Conservation (phyloP, 768 basidiomycete genomes). For the Tricholomella constricta region DNA sequence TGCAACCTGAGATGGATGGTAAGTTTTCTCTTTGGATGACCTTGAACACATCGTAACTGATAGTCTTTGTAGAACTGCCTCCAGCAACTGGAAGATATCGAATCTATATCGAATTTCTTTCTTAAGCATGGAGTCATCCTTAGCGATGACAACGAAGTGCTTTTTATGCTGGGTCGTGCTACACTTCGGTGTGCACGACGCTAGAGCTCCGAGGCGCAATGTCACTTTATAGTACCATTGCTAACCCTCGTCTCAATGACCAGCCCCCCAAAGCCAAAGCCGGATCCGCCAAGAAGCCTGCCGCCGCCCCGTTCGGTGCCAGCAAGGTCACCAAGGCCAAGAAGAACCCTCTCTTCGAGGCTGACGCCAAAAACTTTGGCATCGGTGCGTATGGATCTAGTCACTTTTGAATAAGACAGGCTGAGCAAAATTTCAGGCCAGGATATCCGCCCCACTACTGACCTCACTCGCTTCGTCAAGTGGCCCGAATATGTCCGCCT, state of each 20-base stretch:
- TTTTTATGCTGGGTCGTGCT: constrained; percentile 38
- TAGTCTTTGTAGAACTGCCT: constrained; percentile 21
- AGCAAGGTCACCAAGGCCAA: constrained; percentile 71
- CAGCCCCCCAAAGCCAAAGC: constrained; percentile 80
- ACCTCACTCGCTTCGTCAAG: constrained; percentile 97
- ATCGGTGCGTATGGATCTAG: constrained; percentile 64
- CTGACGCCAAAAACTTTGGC: constrained; percentile 89
- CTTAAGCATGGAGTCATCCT: constrained; percentile 38
- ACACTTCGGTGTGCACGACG: constrained; percentile 33
- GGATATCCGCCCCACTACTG: constrained; percentile 86
- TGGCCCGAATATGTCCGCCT: constrained; percentile 99
- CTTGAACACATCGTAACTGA: constrained; percentile 11
- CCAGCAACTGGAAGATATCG: constrained; percentile 19
- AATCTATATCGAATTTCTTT: constrained; percentile 17
- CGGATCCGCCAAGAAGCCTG: constrained; percentile 81
- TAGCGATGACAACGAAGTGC: constrained; percentile 38
- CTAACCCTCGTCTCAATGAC: constrained; percentile 87
- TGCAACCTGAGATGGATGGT: constrained; percentile 51
- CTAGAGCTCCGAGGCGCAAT: constrained; percentile 59
- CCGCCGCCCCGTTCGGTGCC: constrained; percentile 80
- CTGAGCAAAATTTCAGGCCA: constrained; percentile 58
- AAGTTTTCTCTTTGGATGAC: constrained; percentile 43
- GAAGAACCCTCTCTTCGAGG: constrained; percentile 97
- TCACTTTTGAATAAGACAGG: not conserved
- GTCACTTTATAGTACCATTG: constrained; percentile 35